These are phyloP conservation scores for Sesbania bispinosa DNA, from an alignment of 306 rosid species.

Conservation along the genomic window DNA sequence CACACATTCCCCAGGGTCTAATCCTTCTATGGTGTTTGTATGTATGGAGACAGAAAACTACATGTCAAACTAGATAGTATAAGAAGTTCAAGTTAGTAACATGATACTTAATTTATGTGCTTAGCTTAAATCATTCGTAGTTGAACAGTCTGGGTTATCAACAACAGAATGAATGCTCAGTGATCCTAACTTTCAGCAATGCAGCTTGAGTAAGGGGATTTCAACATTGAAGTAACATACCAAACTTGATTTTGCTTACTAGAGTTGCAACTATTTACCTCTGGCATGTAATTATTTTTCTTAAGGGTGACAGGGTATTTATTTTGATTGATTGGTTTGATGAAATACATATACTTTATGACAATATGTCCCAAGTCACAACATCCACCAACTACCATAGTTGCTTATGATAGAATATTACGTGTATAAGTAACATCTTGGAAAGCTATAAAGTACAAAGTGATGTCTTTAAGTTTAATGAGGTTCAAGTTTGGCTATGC, in stretches of 20 bases:
- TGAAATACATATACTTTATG: neutral
- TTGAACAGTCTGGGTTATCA: neutral
- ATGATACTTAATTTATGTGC: neutral
- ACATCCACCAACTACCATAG: neutral
- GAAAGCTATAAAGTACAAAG: neutral
- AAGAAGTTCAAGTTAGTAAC: neutral
- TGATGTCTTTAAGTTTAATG: neutral
- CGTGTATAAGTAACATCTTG: neutral
- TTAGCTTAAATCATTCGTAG: neutral
- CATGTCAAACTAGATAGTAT: neutral
- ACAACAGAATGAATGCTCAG: neutral
- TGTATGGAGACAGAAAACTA: conserved; percentile 6
- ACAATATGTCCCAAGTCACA: neutral
- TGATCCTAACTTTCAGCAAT: neutral
- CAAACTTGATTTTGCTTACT: neutral
- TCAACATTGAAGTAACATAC: neutral
- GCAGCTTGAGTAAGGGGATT: conserved; percentile 22
- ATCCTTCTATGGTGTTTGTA: neutral
- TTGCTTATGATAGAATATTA: neutral
- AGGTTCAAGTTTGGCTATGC: conserved; percentile 5
- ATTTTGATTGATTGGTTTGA: neutral
- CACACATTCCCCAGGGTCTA: neutral
- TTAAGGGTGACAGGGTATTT: neutral
- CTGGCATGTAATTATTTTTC: neutral
- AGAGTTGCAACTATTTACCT: neutral